Evolutionary conservation across 768 basidiomycete species (phyloP).

Genomic region (Russula compacta): DNA sequence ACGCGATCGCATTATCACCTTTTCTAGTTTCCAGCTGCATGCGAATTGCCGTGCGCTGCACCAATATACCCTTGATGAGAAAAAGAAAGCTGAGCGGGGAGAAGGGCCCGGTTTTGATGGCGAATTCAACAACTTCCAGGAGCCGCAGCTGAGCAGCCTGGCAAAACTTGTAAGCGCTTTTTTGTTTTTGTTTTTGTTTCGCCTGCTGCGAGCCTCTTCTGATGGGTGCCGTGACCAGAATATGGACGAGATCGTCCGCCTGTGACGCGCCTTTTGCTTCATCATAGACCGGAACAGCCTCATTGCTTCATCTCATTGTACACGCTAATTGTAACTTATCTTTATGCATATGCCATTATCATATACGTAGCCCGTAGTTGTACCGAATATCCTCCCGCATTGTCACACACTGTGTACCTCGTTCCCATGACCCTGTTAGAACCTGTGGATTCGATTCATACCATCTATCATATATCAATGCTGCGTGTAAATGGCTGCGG

Average conservation of each 20-base stretch:
- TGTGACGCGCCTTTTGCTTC: neutral
- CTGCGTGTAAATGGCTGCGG: no score
- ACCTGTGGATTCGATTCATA: neutral
- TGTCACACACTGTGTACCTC: neutral
- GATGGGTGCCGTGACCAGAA: neutral
- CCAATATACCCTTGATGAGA: slow-evolving; percentile 4
- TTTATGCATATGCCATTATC: neutral
- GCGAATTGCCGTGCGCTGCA: slow-evolving; percentile 3
- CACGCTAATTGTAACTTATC: slow-evolving; percentile 2
- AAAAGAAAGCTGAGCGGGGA: slow-evolving; percentile 3
- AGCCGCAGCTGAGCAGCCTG: slow-evolving; percentile 11
- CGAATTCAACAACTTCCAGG: slow-evolving; percentile 14
- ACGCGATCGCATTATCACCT: neutral
- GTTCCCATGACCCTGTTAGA: neutral
- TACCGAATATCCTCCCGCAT: neutral
- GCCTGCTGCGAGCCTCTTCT: neutral
- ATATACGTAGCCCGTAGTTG: neutral
- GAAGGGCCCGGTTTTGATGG: slow-evolving; percentile 9
- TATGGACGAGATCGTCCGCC: neutral
- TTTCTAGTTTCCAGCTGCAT: slow-evolving; percentile 6
- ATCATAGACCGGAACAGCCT: neutral
- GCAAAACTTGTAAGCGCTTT: slow-evolving; percentile 5
- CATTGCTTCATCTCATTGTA: neutral
- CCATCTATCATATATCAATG: no score
- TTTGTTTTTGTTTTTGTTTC: neutral